Conservation (phyloP, 2,329 filamentous ascomycete species). For the Penicillium janthinellum region DNA sequence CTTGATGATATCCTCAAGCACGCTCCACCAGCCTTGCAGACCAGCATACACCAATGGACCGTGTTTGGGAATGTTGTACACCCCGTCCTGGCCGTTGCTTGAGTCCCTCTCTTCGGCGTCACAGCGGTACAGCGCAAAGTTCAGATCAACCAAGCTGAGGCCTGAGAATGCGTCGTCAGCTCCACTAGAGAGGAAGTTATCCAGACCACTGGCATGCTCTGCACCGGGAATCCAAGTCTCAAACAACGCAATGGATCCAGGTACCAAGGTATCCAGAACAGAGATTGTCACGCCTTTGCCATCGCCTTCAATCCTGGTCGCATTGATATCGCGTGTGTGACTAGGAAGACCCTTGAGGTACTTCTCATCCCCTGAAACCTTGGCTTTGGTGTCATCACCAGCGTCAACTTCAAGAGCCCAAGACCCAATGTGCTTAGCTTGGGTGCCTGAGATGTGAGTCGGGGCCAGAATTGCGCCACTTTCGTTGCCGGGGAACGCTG, state of each 20-base stretch:
- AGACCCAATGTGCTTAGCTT: slow-evolving; percentile 80
- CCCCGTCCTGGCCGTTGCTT: slow-evolving; percentile 79
- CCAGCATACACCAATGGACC: slow-evolving; percentile 91
- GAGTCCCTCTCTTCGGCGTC: slow-evolving; percentile 84
- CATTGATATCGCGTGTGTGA: slow-evolving; percentile 71
- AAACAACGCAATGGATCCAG: slow-evolving; percentile 91
- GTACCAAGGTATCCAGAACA: slow-evolving; percentile 80
- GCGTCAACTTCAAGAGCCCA: slow-evolving; percentile 90
- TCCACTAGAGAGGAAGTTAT: slow-evolving; percentile 82
- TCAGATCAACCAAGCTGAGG: slow-evolving; percentile 78
- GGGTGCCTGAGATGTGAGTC: slow-evolving; percentile 79
- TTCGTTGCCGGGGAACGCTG: slow-evolving; percentile 88
- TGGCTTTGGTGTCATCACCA: slow-evolving; percentile 67
- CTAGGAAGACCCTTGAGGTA: slow-evolving; percentile 82
- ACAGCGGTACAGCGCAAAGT: slow-evolving; percentile 87
- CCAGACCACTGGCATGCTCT: slow-evolving; percentile 79
- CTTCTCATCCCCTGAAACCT: slow-evolving; percentile 68
- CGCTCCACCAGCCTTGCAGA: slow-evolving; percentile 98
- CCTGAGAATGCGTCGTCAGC: slow-evolving; percentile 76
- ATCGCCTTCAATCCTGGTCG: slow-evolving; percentile 71
- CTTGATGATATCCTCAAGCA: slow-evolving; percentile 78
- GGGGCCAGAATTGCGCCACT: slow-evolving; percentile 79
- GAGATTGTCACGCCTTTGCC: slow-evolving; percentile 76
- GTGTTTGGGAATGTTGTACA: slow-evolving; percentile 81
- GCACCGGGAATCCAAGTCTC: slow-evolving; percentile 93